Conservation (phyloP, 768 basidiomycete genomes). For the Podaxis sp. region DNA sequence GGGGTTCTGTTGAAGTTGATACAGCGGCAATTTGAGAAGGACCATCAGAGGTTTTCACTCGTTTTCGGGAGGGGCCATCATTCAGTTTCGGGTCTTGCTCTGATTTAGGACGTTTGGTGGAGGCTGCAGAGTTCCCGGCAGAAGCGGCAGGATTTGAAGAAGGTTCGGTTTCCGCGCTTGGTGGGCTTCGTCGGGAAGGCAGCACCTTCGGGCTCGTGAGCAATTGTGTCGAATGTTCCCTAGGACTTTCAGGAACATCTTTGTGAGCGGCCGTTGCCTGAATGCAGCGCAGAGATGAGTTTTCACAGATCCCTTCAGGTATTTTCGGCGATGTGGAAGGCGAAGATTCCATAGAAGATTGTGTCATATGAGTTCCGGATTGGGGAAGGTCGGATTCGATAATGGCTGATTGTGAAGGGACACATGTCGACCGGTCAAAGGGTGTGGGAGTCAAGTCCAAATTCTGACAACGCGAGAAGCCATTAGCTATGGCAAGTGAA, state of each 20-base stretch:
- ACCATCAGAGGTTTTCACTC: conserved; percentile 2
- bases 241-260: background rate
- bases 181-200: background rate
- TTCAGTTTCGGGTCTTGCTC: background rate
- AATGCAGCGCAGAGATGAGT: background rate
- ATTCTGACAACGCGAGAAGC: conserved; percentile 6
- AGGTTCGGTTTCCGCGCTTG: background rate
- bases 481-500: background rate
- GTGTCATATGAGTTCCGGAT: background rate
- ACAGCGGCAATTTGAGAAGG: background rate
- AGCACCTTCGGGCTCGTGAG: background rate
- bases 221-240: background rate
- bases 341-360: background rate
- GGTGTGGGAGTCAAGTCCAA: conserved; percentile 11
- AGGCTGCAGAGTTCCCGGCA: background rate
- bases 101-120: background rate
- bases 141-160: background rate
- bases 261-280: background rate
- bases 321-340: background rate
- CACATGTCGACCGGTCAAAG: background rate
- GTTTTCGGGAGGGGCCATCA: conserved; percentile 8
- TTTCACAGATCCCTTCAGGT: background rate
- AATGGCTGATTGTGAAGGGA: background rate
- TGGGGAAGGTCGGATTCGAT: conserved; percentile 1
- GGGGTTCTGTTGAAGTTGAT: background rate